Percentiles rank a stretch among this genome's conserved stretches.
Conservation (phyloP, 352 stramenopile genomes). For the Pythium brachiatum region DNA sequence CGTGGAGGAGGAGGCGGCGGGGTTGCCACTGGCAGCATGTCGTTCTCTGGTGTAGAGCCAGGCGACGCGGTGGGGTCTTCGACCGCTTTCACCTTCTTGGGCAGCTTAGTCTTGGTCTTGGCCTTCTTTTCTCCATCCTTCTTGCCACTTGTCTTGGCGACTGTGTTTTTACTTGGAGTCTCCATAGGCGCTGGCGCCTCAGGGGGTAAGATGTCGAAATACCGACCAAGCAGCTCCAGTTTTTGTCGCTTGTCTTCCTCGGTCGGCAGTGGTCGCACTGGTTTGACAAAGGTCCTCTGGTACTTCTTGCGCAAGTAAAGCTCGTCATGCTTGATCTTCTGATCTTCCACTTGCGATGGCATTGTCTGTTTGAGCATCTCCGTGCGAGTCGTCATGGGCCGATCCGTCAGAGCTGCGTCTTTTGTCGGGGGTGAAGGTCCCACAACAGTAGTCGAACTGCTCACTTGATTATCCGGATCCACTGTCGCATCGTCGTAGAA, state of each 20-base stretch:
- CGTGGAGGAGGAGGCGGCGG: neutral
- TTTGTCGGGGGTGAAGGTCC: neutral
- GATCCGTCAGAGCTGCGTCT: slow-evolving; percentile 2
- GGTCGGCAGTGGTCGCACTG: slow-evolving; percentile 28
- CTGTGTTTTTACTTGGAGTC: neutral
- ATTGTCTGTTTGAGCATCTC: slow-evolving; percentile 64
- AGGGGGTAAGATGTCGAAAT: slow-evolving; percentile 49
- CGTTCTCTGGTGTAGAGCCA: neutral
- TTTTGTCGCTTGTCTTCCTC: slow-evolving; percentile 47
- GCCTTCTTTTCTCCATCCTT: neutral
- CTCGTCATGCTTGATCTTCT: slow-evolving; percentile 31
- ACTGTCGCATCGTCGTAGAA: slow-evolving; percentile 47
- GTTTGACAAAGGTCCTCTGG: slow-evolving; percentile 45
- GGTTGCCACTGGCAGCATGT: neutral
- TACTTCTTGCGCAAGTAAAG: slow-evolving; percentile 50
- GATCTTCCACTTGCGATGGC: slow-evolving; percentile 41
- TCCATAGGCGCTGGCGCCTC: slow-evolving; percentile 3
- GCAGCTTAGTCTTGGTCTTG: neutral
- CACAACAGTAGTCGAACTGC: neutral
- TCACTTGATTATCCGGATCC: neutral
- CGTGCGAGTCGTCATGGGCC: slow-evolving; percentile 46
- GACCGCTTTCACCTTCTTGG: neutral
- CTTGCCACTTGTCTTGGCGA: neutral
- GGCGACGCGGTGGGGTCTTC: too few relatives aligned
- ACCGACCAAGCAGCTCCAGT: slow-evolving; percentile 44